Evolutionary conservation across 2,329 filamentous ascomycete species (phyloP), one percentile per base, ranked within the genome.

Genomic region (Dactylellina cionopaga): DNA sequence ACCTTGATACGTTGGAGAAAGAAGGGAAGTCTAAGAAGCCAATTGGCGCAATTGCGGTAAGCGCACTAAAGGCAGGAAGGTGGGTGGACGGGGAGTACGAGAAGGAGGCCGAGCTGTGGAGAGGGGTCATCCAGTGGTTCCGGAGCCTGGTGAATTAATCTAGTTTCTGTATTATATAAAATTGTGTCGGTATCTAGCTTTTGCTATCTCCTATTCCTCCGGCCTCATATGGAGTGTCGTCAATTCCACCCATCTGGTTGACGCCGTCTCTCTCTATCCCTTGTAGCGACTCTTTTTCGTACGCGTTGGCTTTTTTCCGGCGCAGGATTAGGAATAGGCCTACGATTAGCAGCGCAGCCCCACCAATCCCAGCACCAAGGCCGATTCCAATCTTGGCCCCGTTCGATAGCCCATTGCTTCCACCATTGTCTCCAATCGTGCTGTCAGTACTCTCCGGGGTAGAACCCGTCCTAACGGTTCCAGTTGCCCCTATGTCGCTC

Each of bases 1-100:
- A 97, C 80, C 81, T 99, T 2, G 83, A 85, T 3, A 82, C 82
- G 2, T 85, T 98, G 22, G 86, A 86, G 55, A 82, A 24, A 6
- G 59, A 64, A n/a, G 58, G 68, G 1, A 65, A 59, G 13, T 59
- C 55, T 3, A 65, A 60, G 13, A 15, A 15, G 13, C 69, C 69
- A 22, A 68, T 74, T 35, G 69, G 69, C 5, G 68, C 62, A 35
- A 64, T 74, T 31, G 69, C 69, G 3, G 69, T 74, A 24, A 74
- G 69, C 33, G 69, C 69, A 5, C 63, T 74, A 17, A 62, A 51
- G 37, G 69, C 69, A 0, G 69, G 69, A 3, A 51, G 55, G 17
- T 74, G 69, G 69, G 31, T 31, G 7, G 62, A 66, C 7, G 49
- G 51, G 2, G 69, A 74, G 24, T 56, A 74, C 13, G 63, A 66